Conservation (phyloP, 2,329 filamentous ascomycete genomes). For the Scedosporium dehoogii region DNA sequence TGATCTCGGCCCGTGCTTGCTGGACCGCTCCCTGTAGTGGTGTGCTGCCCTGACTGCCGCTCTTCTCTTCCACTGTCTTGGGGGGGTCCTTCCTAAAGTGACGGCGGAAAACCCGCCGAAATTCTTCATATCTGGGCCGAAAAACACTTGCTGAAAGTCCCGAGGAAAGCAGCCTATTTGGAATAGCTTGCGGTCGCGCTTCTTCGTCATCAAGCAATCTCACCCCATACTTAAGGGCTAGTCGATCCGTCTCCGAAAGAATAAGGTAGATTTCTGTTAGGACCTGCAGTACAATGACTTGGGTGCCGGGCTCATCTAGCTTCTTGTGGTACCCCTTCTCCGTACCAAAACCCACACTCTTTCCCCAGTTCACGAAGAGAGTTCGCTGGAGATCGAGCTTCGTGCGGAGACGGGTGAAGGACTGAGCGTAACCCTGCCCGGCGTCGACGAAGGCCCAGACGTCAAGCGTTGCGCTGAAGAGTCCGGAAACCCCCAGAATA, state of each 20-base stretch:
- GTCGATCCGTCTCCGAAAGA: slow-evolving; percentile 4
- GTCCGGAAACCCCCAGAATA: slow-evolving; percentile 1
- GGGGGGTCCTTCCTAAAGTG: not conserved
- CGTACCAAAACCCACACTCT: slow-evolving; percentile 4
- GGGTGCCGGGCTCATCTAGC: not conserved
- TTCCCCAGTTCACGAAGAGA: slow-evolving; percentile 7
- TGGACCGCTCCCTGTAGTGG: not conserved
- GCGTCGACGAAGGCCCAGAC: slow-evolving; percentile 8
- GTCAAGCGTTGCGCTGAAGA: slow-evolving; percentile 6
- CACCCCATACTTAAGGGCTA: not conserved
- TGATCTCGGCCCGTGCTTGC: not conserved
- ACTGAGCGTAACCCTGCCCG: not conserved
- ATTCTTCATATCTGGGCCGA: not conserved
- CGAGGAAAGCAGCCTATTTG: not conserved
- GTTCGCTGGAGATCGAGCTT: slow-evolving; percentile 6
- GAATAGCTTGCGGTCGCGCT: not conserved
- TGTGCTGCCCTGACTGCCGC: too few relatives aligned
- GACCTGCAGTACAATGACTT: not conserved
- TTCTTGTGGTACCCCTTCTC: slow-evolving; percentile 4
- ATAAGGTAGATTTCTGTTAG: slow-evolving; percentile 1
- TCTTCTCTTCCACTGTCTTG: not conserved
- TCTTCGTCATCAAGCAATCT: not conserved
- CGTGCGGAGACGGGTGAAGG: slow-evolving; percentile 1
- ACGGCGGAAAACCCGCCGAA: not conserved
- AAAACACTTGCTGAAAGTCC: not conserved